Base-by-base conservation (phyloP, 1,284 basidiomycete species). In the Testicularia cyperi region DNA sequence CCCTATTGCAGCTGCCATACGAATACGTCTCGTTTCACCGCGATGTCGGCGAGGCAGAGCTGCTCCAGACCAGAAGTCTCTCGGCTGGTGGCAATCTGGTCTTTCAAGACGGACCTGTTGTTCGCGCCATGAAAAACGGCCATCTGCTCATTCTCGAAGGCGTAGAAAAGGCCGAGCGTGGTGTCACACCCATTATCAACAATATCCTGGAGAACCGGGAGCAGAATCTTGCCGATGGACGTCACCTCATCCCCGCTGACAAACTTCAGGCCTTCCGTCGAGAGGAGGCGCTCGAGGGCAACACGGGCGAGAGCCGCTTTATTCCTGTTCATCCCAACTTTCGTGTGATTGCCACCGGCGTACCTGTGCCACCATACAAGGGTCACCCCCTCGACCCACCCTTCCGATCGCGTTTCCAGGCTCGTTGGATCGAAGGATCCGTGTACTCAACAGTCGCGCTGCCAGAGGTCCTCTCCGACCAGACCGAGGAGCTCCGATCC, bases 381-480 rank as follows among this genome's bases (percentile, higher is more conserved):
- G 78, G 78, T 15, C 65, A 74, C 25, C 73, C 78, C 0, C 56
- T 78, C 38, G 78, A 78, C 31, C 78, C 78, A 1, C 78, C 78
- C n/a, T 78, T 78, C 66, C 70, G 78, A 19, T 77, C 74, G 0
- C 69, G 78, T 12, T 78, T 78, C 52, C 77, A 78, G 49, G 70
- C 67, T 10, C 47, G 74, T 9, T 76, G 74, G 74, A 67, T 75
- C 26, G 72, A 76, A 31, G 72, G 74, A 10, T 51, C 61, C 0
- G 68, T 75, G 3, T 61, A 57, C 22, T 54, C 46, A 3, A 47
- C 56, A 0, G 45, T 56, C 4, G 44, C 54, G 8, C 49, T 56
- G n/a, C 45, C 51, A 22, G 44, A 60, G 26, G 37, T 37, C 6
- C 41, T 57, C 2, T 49, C 44, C 2, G 35, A 47, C 14, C 45